Conservation (phyloP, 768 basidiomycete species). For the Macrolepiota albuminosa region DNA sequence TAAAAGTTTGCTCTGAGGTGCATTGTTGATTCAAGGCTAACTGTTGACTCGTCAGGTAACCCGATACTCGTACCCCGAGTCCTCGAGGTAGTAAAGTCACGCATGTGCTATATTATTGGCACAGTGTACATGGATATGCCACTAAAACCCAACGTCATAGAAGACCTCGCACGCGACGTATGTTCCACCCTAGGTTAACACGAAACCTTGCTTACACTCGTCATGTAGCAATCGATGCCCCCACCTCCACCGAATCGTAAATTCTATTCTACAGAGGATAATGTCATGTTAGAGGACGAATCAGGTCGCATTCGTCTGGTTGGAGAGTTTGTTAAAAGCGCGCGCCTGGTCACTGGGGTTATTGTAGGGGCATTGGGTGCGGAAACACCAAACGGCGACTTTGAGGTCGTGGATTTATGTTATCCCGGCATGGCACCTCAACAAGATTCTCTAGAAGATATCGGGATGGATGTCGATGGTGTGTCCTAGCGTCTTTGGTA, state of each 20-base stretch:
- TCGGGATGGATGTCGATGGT: slow-evolving; percentile 70
- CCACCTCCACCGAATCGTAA: slow-evolving; percentile 75
- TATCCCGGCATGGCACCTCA: slow-evolving; percentile 80
- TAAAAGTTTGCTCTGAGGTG: slow-evolving; percentile 26
- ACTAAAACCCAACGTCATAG: slow-evolving; percentile 95
- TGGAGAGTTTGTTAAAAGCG: slow-evolving; percentile 60
- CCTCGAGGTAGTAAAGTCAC: slow-evolving; percentile 80
- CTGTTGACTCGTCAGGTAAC: slow-evolving; percentile 37
- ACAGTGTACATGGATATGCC: slow-evolving; percentile 99
- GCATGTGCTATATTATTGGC: slow-evolving; percentile 87
- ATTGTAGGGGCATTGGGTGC: slow-evolving; percentile 88
- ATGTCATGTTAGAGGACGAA: slow-evolving; percentile 92
- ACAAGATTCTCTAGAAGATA: slow-evolving; percentile 35
- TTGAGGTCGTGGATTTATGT: slow-evolving; percentile 89
- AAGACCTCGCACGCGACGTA: slow-evolving; percentile 92
- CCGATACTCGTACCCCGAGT: slow-evolving; percentile 75
- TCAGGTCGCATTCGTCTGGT: slow-evolving; percentile 88
- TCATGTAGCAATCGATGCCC: slow-evolving; percentile 26
- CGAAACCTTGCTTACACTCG: no score
- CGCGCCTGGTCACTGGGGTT: slow-evolving; percentile 82
- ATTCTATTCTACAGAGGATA: slow-evolving; percentile 73
- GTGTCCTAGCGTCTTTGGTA: slow-evolving; percentile 18
- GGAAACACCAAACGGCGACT: slow-evolving; percentile 86
- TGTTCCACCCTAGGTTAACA: slow-evolving; percentile 22
- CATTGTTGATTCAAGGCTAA: background rate